Evolutionary conservation across 2,329 filamentous ascomycete species (phyloP).

Genomic region (Pestalotiopsis sp.): DNA sequence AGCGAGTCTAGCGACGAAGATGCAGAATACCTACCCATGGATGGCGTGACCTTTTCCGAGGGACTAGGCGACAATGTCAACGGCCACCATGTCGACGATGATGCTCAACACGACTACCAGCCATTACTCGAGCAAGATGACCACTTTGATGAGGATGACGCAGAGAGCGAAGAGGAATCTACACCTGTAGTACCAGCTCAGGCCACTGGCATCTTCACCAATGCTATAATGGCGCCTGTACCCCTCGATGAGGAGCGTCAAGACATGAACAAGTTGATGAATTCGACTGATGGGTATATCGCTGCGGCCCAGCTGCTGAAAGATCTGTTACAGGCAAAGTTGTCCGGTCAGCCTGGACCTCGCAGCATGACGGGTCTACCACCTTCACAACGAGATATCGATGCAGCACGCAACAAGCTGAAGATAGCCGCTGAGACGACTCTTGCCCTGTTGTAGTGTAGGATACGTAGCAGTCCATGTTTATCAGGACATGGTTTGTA

Average conservation of each 20-base stretch:
- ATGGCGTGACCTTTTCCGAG: not conserved
- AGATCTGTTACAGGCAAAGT: slow-evolving; percentile 3
- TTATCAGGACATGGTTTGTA: too few relatives aligned
- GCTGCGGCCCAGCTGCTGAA: not conserved
- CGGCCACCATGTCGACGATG: not conserved
- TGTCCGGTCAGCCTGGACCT: not conserved
- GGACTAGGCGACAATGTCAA: not conserved
- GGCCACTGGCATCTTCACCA: not conserved
- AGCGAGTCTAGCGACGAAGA: not conserved
- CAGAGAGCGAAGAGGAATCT: not conserved
- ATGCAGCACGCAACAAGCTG: slow-evolving; percentile 1
- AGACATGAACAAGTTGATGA: not conserved
- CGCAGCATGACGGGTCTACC: not conserved
- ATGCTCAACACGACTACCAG: not conserved
- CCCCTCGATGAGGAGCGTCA: not conserved
- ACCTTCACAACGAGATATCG: not conserved
- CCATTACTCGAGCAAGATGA: not conserved
- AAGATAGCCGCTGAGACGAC: not conserved
- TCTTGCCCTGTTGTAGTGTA: not conserved
- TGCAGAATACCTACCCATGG: not conserved
- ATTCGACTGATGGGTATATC: not conserved
- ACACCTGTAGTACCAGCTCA: not conserved
- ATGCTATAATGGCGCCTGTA: not conserved
- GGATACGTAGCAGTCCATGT: too few relatives aligned
- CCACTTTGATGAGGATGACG: not conserved